phyloP scores from a whole-genome alignment of 1,284 basidiomycete genomes.

The Malassezia caprae region DNA sequence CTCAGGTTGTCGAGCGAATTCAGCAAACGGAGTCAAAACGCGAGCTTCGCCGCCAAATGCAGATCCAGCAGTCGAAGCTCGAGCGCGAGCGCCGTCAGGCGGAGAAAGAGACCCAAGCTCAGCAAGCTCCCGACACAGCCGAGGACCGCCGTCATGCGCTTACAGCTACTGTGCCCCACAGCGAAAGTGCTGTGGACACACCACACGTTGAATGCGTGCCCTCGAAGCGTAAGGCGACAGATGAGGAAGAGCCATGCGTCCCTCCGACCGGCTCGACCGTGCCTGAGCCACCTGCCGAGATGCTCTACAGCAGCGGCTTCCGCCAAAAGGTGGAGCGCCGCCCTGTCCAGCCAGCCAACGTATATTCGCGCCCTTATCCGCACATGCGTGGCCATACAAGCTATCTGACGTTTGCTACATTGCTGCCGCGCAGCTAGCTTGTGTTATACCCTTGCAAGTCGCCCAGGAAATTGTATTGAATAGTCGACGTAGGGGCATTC shows the following conservation, averaged over 20 bases:
- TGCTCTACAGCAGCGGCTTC: constrained; percentile 14
- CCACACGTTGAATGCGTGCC: neutral
- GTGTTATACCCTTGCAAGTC: constrained; percentile 18
- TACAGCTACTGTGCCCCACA: neutral
- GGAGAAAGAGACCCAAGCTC: neutral
- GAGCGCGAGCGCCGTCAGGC: constrained; percentile 13
- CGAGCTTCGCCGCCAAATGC: constrained; percentile 29
- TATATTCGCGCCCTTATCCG: constrained; percentile 13
- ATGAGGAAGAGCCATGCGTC: neutral
- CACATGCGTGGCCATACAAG: constrained; percentile 46
- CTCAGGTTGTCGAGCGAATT: constrained; percentile 33
- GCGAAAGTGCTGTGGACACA: neutral
- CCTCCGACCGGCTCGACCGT: neutral
- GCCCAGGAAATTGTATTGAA: constrained; percentile 9
- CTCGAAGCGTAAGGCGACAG: constrained; percentile 8
- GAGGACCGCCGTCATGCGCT: neutral
- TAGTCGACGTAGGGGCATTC: neutral
- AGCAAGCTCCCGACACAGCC: neutral
- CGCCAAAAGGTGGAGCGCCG: constrained; percentile 12
- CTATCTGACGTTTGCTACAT: constrained; percentile 45
- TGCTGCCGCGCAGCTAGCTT: constrained; percentile 22
- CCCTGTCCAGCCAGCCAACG: constrained; percentile 1
- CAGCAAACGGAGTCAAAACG: constrained; percentile 29
- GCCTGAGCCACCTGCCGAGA: constrained; percentile 7
- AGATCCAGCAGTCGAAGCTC: constrained; percentile 31